A percentile compares a stretch with the other conserved stretches of the same genome.
Evolutionary conservation across 2,329 filamentous ascomycete species (phyloP).

Genomic region (Aspergillus calidoustus): DNA sequence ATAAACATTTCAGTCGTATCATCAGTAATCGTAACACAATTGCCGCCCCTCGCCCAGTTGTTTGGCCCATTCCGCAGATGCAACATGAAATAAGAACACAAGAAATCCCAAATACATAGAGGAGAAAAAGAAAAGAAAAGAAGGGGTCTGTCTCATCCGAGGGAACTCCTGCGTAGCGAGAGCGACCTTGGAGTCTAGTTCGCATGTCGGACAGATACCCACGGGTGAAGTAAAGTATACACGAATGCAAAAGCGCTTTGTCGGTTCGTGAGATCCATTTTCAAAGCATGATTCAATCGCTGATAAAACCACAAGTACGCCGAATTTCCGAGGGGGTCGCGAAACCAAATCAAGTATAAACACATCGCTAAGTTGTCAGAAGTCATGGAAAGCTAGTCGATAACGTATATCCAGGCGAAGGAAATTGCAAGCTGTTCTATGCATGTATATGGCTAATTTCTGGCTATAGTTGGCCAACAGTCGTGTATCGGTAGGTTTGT

Average conservation of each 20-base stretch:
- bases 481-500: constrained; percentile 23
- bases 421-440: constrained; percentile 31
- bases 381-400: constrained; percentile 25
- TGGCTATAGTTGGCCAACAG: constrained; percentile 29
- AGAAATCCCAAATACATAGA: constrained; percentile 18
- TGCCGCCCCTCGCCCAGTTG: constrained; percentile 23
- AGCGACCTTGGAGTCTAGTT: constrained; percentile 4
- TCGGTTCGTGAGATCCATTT: constrained; percentile 22
- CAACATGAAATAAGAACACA: constrained; percentile 21
- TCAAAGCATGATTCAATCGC: constrained; percentile 18
- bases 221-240: constrained; percentile 19
- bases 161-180: background rate
- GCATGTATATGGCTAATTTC: constrained; percentile 31
- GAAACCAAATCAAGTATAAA: constrained; percentile 20
- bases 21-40: constrained; percentile 29
- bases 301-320: constrained; percentile 25
- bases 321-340: constrained; percentile 23
- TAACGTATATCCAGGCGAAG: constrained; percentile 30
- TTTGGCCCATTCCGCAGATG: constrained; percentile 24
- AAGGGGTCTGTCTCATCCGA: constrained; percentile 12
- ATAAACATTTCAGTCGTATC: constrained; percentile 31
- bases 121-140: constrained; percentile 9
- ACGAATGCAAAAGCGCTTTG: constrained; percentile 23
- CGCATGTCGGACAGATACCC: constrained; percentile 11
- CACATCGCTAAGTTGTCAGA: constrained; percentile 30